Percentiles rank a stretch among this genome's conserved stretches.
These are phyloP conservation scores for Linum usitatissimum DNA, from an alignment of 345 rosid genomes.

Conservation along the genomic window DNA sequence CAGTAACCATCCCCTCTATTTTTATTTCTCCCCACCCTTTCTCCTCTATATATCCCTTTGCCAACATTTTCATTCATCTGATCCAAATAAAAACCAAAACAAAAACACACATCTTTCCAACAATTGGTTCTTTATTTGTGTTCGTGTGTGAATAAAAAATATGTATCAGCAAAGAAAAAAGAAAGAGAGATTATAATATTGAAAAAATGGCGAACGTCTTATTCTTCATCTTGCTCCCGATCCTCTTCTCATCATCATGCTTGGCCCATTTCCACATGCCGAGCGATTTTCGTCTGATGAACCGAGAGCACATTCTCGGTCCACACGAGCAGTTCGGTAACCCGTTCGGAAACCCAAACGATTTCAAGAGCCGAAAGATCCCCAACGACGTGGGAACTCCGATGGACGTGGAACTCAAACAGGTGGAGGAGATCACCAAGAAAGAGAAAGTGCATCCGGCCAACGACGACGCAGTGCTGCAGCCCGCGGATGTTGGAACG, in stretches of 20 bases:
- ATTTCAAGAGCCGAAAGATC: neutral
- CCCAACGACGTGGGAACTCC: slow-evolving; percentile 14
- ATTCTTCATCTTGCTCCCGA: neutral
- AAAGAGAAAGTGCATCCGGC: neutral
- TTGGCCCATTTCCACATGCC: neutral
- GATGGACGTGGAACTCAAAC: neutral
- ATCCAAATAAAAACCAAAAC: too few relatives aligned
- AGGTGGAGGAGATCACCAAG: neutral
- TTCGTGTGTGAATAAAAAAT: neutral
- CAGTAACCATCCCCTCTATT: too few relatives aligned
- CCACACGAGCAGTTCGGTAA: slow-evolving; percentile 20
- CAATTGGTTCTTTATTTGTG: too few relatives aligned
- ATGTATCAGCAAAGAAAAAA: neutral
- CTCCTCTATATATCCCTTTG: too few relatives aligned
- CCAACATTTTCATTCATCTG: too few relatives aligned
- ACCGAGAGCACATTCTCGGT: slow-evolving; percentile 6
- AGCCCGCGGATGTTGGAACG: slow-evolving; percentile 9
- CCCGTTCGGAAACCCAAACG: slow-evolving; percentile 19
- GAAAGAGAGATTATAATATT: slow-evolving; percentile 4
- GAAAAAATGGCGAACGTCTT: neutral
- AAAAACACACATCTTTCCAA: too few relatives aligned
- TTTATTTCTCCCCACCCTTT: too few relatives aligned
- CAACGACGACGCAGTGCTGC: slow-evolving; percentile 71
- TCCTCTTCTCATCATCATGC: neutral
- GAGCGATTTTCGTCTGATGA: neutral